phyloP scores from a whole-genome alignment of 208 protist genomes.

The Acanthamoeba triangularis region DNA sequence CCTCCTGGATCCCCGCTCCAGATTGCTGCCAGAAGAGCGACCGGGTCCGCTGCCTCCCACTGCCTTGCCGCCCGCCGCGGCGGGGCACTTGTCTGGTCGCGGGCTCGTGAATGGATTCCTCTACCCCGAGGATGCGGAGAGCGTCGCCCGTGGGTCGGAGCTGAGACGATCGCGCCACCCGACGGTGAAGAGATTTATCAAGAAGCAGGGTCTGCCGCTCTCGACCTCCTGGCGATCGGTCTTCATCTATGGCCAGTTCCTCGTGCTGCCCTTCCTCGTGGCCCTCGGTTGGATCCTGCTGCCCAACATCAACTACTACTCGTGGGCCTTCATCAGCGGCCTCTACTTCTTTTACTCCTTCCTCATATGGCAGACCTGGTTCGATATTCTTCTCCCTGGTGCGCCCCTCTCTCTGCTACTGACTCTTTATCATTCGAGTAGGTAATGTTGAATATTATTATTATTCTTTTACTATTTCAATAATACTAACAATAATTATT shows the following conservation, averaged over 20 bases:
- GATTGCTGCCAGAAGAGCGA: not conserved
- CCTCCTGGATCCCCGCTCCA: not conserved
- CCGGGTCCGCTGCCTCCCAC: not conserved
- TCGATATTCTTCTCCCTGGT: conserved; percentile 65
- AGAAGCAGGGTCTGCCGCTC: conserved; percentile 25
- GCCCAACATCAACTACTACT: conserved; percentile 45
- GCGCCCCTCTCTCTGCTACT: not conserved
- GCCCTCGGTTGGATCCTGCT: conserved; percentile 30
- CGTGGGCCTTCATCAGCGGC: conserved; percentile 12
- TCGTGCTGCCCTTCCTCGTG: not conserved
- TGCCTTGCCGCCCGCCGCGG: not conserved
- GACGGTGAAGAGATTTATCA: conserved; percentile 5
- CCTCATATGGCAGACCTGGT: conserved; percentile 50
- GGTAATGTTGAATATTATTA: not conserved
- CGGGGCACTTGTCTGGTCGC: not conserved
- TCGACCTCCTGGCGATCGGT: conserved; percentile 8
- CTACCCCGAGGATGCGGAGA: conserved; percentile 33
- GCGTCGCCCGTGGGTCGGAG: not conserved
- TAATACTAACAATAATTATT: not conserved
- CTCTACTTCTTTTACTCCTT: conserved; percentile 57
- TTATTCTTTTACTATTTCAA: not conserved
- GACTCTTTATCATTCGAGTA: too few species aligned
- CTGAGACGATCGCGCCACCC: not conserved
- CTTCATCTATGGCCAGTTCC: conserved; percentile 61
- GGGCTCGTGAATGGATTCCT: conserved; percentile 21